These are phyloP conservation scores for Mycena sanguinolenta DNA, from an alignment of 768 basidiomycete genomes.

Conservation along the genomic window DNA sequence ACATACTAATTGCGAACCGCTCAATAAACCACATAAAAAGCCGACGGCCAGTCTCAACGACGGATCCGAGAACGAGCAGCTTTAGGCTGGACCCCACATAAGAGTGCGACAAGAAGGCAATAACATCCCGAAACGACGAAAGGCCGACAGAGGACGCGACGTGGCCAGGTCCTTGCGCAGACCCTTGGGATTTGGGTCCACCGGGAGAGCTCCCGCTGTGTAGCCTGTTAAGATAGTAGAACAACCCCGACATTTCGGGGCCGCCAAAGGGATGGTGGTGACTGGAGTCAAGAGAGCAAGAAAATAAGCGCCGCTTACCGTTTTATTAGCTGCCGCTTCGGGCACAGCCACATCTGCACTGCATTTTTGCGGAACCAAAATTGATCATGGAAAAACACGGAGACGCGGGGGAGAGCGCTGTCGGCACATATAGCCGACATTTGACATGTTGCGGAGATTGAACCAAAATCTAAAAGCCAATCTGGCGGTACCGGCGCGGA, in stretches of 20 bases:
- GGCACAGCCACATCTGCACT: neutral
- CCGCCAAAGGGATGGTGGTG: neutral
- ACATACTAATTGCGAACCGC: constrained; percentile 31
- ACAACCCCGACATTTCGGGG: constrained; percentile 1
- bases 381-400: too few relatives aligned
- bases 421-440: too few relatives aligned
- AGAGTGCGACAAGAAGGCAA: constrained; percentile 7
- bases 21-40: constrained; percentile 30
- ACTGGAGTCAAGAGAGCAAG: neutral
- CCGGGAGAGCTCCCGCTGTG: neutral
- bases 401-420: too few relatives aligned
- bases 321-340: neutral
- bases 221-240: constrained; percentile 10
- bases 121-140: neutral
- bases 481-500: too few relatives aligned
- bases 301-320: neutral
- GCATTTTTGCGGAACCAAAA: neutral
- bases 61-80: constrained; percentile 30
- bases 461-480: too few relatives aligned
- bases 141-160: constrained; percentile 30
- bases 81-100: constrained; percentile 28
- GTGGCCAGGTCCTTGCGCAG: constrained; percentile 21
- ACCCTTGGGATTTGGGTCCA: neutral
- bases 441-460: too few relatives aligned
- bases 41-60: constrained; percentile 30